Evolutionary conservation across 83 land plant species (phyloP).

Genomic region (Picea abies): DNA sequence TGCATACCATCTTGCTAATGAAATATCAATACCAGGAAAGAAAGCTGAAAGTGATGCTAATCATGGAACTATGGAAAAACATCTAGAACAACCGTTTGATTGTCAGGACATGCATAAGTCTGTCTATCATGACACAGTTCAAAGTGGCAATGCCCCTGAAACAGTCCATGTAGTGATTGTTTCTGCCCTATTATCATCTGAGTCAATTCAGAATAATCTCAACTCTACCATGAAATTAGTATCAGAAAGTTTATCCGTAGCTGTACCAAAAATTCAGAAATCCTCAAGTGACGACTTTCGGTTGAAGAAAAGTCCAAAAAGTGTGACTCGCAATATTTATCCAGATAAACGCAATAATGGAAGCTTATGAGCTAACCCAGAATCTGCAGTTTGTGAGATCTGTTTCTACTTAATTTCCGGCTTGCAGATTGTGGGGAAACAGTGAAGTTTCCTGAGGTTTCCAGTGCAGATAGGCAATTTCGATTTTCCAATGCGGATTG

Average conservation of each 20-base stretch:
- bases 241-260: background rate
- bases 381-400: background rate
- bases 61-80: background rate
- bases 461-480: no score
- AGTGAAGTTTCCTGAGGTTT: no score
- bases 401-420: no score
- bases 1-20: no score
- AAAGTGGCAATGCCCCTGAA: background rate
- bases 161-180: background rate
- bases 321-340: background rate
- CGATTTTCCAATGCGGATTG: no score
- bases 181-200: background rate
- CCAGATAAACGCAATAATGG: background rate
- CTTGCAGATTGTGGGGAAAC: no score
- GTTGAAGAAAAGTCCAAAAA: background rate
- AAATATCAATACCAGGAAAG: background rate
- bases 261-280: background rate
- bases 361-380: background rate
- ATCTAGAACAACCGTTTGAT: background rate
- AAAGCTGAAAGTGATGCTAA: background rate
- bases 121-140: background rate
- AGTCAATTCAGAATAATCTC: background rate
- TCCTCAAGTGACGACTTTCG: background rate
- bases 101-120: background rate
- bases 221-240: background rate